Base-by-base conservation (phyloP, 2,329 filamentous ascomycete species). In the Thelonectria olida region DNA sequence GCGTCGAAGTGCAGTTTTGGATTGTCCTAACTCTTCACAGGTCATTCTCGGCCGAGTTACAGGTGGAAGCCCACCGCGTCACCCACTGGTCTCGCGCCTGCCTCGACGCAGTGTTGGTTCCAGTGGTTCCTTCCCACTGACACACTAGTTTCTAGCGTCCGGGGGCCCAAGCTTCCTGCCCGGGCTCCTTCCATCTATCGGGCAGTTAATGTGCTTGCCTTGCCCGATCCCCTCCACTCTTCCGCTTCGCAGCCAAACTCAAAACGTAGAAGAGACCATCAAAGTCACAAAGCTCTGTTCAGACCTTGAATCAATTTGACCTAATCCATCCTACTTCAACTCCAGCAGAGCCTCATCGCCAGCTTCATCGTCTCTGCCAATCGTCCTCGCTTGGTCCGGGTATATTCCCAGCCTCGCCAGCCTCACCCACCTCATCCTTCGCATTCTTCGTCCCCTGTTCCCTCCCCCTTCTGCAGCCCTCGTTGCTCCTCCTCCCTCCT, bases 281-380 rank as follows among this genome's bases (percentile, higher is more conserved):
- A 49, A 34, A 54, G 41, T 34, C 47, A 39, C 39, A 31, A 48
- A n/a, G 44, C 49, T 48, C 9, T 49, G 31, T n/a, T n/a, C n/a
- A n/a, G n/a, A n/a, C 45, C 57, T 42, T 59, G 42, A 49, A 59
- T 54, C 25, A 13, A 42, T 39, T 38, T 44, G 27, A 50, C 34
- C 44, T 50, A 41, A 51, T 55, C 27, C 51, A 61, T 61, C 41
- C 28, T 28, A 38, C 51, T 17, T 13, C 57, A 45, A 49, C 58
- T 42, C 52, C 58, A 45, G 52, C 47, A 62, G 59, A 62, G 59
- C 59, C 59, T 48, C 59, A 62, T 58, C 54, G 15, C 44, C 57
- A 54, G 50, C 56, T 19, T 54, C 44, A 25, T 28, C 42, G 20
- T 31, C 53, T 48, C 31, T 17, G 15, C 42, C 23, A 17, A 15